phyloP scores from a whole-genome alignment of 2,329 filamentous ascomycete genomes.

The Hypomyces perniciosus region DNA sequence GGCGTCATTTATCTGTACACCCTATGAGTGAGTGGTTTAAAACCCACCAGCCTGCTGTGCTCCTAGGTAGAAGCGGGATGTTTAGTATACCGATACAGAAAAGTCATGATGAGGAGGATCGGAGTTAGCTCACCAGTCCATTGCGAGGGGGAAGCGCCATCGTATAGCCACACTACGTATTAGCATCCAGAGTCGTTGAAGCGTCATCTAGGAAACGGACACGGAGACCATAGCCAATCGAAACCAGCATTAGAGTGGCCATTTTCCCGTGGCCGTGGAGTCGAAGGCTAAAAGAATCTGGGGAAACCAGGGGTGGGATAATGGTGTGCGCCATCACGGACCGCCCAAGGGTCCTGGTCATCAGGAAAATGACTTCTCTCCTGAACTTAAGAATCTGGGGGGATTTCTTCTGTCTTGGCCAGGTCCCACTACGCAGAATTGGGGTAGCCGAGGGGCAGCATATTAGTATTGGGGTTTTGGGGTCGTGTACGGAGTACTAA shows the following conservation, averaged over 20 bases:
- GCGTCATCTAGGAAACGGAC: too few relatives aligned
- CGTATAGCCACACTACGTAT: too few relatives aligned
- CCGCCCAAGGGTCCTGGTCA: slow-evolving; percentile 22
- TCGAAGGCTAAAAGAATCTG: slow-evolving; percentile 22
- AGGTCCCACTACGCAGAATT: slow-evolving; percentile 4
- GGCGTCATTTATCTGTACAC: neutral
- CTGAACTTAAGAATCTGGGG: slow-evolving; percentile 10
- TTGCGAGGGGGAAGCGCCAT: too few relatives aligned
- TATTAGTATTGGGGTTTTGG: slow-evolving; percentile 8
- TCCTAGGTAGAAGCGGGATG: too few relatives aligned
- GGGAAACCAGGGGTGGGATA: slow-evolving; percentile 28
- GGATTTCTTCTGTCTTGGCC: slow-evolving; percentile 1
- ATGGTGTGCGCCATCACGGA: slow-evolving; percentile 23
- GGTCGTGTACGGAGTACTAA: neutral
- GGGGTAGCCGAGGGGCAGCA: slow-evolving; percentile 11
- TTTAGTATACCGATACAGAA: too few relatives aligned
- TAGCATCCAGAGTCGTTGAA: too few relatives aligned
- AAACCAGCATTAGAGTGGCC: neutral
- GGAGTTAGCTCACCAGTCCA: too few relatives aligned
- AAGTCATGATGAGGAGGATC: too few relatives aligned
- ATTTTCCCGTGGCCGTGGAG: neutral
- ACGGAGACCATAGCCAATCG: neutral
- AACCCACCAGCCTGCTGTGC: too few relatives aligned
- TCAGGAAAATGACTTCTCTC: slow-evolving; percentile 20
- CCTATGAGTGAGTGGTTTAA: neutral